A percentile compares a stretch with the other conserved stretches of the same genome.
These are phyloP conservation scores for Pseudozyma thailandica DNA, from an alignment of 1,284 basidiomycete species.

Conservation along the genomic window DNA sequence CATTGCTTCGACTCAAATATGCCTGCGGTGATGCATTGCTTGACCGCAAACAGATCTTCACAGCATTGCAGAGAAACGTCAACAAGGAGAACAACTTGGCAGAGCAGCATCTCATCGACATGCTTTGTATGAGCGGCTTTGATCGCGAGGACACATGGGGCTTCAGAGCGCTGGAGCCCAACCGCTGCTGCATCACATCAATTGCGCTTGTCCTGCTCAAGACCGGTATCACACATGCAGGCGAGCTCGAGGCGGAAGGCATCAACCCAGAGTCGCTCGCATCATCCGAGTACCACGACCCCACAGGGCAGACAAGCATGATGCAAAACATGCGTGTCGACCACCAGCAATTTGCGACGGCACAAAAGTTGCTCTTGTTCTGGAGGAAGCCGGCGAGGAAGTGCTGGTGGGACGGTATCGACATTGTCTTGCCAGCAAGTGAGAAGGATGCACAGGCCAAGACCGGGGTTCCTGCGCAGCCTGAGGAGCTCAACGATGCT, in stretches of 20 bases:
- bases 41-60: conserved; percentile 91
- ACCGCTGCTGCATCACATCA: conserved; percentile 94
- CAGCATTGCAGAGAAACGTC: conserved; percentile 95
- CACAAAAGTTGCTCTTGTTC: conserved; percentile 95
- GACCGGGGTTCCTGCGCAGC: conserved; percentile 3
- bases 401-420: conserved; percentile 99
- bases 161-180: conserved; percentile 92
- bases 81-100: conserved; percentile 99
- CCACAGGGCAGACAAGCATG: conserved; percentile 62
- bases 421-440: conserved; percentile 77
- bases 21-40: conserved; percentile 82
- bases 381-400: conserved; percentile 99
- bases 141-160: conserved; percentile 97
- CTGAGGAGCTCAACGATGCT: conserved; percentile 33
- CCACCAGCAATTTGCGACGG: conserved; percentile 91
- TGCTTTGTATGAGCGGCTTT: conserved; percentile 99
- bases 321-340: conserved; percentile 74
- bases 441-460: conserved; percentile 14
- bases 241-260: conserved; percentile 70
- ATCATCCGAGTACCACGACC: conserved; percentile 38
- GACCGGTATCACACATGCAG: conserved; percentile 86
- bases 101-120: conserved; percentile 99
- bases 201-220: conserved; percentile 97
- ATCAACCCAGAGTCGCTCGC: conserved; percentile 21
- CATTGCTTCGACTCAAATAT: conserved; percentile 70